Conservation (phyloP, 768 basidiomycete species). For the Suillus subluteus region DNA sequence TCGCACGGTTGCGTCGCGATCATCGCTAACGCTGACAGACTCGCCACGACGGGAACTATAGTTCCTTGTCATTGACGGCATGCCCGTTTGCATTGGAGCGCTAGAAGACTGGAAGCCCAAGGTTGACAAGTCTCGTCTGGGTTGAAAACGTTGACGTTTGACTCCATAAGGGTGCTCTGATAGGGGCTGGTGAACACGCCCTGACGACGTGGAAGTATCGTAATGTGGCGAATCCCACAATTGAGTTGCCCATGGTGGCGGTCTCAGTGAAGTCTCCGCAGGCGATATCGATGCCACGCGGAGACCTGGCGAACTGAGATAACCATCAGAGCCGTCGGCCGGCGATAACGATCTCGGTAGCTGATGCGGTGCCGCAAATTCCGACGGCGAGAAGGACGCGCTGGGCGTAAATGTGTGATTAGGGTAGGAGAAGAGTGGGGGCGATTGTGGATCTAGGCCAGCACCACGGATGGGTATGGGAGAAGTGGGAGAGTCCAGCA, state of each 20-base stretch:
- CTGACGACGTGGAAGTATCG: constrained; percentile 46
- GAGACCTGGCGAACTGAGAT: constrained; percentile 43
- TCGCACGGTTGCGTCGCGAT: constrained; percentile 76
- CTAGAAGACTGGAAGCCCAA: constrained; percentile 70
- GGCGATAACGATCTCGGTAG: constrained; percentile 67
- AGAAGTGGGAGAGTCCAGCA: constrained; percentile 50
- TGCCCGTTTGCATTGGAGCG: constrained; percentile 59
- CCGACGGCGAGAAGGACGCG: constrained; percentile 59
- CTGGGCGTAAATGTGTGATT: constrained; percentile 53
- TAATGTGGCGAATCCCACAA: constrained; percentile 60
- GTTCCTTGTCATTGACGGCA: constrained; percentile 53
- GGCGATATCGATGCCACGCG: constrained; percentile 62
- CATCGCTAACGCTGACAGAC: constrained; percentile 61
- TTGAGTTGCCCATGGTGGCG: constrained; percentile 70
- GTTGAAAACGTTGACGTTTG: constrained; percentile 41
- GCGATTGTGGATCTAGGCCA: constrained; percentile 43
- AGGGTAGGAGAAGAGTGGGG: constrained; percentile 52
- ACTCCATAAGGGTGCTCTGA: constrained; percentile 46
- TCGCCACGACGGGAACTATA: constrained; percentile 68
- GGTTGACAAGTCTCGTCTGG: constrained; percentile 45
- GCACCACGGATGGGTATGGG: constrained; percentile 67
- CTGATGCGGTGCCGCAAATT: constrained; percentile 62
- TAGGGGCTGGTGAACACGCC: constrained; percentile 51
- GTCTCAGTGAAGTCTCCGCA: constrained; percentile 57
- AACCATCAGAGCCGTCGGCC: constrained; percentile 54